Evolutionary conservation across 306 rosid species (phyloP), one percentile per base, ranked within the genome.

Genomic region (Prinsepia uniflora): DNA sequence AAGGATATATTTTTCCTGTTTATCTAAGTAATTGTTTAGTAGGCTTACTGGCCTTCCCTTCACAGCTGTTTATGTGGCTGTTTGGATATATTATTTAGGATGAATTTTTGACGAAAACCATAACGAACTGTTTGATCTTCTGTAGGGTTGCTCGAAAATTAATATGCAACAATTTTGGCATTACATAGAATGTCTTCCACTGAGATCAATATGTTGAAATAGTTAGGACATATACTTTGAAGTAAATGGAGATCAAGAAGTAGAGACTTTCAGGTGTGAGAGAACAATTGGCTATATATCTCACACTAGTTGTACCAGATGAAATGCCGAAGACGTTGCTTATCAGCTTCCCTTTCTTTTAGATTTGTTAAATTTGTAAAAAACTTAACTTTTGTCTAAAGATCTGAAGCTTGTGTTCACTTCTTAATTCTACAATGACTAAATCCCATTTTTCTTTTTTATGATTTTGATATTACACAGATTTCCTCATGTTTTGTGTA

Each of bases 401-500:
- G 36, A 30, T 30, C 36, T 30, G 36, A 30, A 15, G 55, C 55
- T 19, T 50, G 2, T 50, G 18, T 18, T 49, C 2, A 15, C 39
- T 39, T 11, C 34, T 30, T 5, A 54, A 54, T 54, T 54, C 20
- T 19, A 15, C 18, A 30, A 13, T 19, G 10, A 67, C 49, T 39
- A 52, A 52, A 20, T 30, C 18, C n/a, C 17, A 2, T 59, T 4
- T 0, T 0, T 46, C 2, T 36, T 12, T 15, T 17, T 47, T 30
- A 13, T n/a, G 46, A 47, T 46, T 47, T 72, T 59, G 42, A n/a
- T 10, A 70, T 75, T 74, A 52, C 19, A 65, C 72, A 74, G 74
- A 63, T 75, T 19, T 36, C 49, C 66, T 7, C 56, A 75, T 79
- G n/a, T 75, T 75, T 59, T 60, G 34, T 62, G 53, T 72, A 70